phyloP scores from a whole-genome alignment of 2,329 filamentous ascomycete genomes.

The Colletotrichum liaoningense region DNA sequence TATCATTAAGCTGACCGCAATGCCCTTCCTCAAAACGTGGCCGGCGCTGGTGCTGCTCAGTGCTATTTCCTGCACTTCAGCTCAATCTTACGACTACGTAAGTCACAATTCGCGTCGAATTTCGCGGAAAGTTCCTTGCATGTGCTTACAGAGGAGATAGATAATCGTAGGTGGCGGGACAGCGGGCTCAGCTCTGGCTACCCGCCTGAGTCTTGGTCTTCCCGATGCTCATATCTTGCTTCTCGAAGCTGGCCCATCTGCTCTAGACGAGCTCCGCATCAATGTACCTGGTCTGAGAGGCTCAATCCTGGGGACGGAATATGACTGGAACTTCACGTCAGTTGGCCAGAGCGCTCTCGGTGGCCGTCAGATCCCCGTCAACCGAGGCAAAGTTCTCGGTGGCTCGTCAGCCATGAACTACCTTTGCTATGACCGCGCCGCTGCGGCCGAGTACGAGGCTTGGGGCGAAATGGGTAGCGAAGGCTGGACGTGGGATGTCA shows the following conservation, averaged over 20 bases:
- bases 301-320: constrained; percentile 40
- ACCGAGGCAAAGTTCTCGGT: constrained; percentile 60
- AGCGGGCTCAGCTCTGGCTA: constrained; percentile 18
- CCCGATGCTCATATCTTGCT: constrained; percentile 44
- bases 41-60: constrained; percentile 3
- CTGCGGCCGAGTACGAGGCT: constrained; percentile 49
- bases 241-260: constrained; percentile 44
- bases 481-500: constrained; percentile 49
- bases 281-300: constrained; percentile 47
- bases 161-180: constrained; percentile 24
- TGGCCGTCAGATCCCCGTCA: constrained; percentile 52
- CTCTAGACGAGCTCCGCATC: constrained; percentile 44
- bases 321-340: constrained; percentile 58
- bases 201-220: constrained; percentile 46
- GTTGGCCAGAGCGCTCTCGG: constrained; percentile 52
- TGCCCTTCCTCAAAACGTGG: constrained; percentile 14
- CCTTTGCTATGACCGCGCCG: constrained; percentile 50
- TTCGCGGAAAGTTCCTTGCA: no score
- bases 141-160: background rate
- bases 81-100: constrained; percentile 40
- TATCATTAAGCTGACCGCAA: background rate
- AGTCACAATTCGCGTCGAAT: constrained; percentile 9
- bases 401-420: constrained; percentile 61
- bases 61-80: constrained; percentile 5
- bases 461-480: constrained; percentile 50